Base-by-base conservation (phyloP, 1,139 yeast species). In the Nadsonia commutata region DNA sequence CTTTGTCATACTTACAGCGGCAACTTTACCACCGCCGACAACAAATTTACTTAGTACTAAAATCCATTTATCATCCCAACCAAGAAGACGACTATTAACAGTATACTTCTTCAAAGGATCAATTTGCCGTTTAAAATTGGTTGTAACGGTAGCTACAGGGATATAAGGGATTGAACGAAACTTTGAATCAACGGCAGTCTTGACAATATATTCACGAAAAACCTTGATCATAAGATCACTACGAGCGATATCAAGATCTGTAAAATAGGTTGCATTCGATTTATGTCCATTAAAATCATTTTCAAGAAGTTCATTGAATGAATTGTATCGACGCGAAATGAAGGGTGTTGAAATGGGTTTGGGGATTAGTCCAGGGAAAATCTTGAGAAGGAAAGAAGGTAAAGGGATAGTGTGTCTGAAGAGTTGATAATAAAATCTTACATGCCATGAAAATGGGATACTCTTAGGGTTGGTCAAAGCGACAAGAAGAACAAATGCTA, bases 31-130 rank as follows among this genome's bases (percentile, higher is more conserved):
- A 40, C 55, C 55, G 16, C 60, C 55, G 40, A 68, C 64, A 41
- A 70, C 70, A 53, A 84, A 82, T 52, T 75, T 71, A 27, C 83
- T 74, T 40, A 82, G 53, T 16, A 83, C 74, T 57, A 76, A 85
- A 16, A 88, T 55, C 95, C 95, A 85, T 60, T 86, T 86, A 33
- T 72, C 66, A 60, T 84, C 93, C 95, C 95, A 86, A 8, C 94
- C 83, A 13, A 82, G 61, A 22, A 88, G 68, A 43, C 76, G 67
- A 2, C 81, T 71, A 38, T 66, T 66, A 23, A 86, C 67, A 3
- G 65, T 54, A 58, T 77, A 88, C 31, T 56, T 55, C 47, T 72
- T 74, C 55, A 78, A 82, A 1, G 88, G 78, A 51, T 65, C 71
- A 56, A 88, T 76, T 56, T 86, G 95, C 48, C 72, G 74, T 49